Base-by-base conservation (phyloP, 768 basidiomycete genomes). In the Pholiota molesta region DNA sequence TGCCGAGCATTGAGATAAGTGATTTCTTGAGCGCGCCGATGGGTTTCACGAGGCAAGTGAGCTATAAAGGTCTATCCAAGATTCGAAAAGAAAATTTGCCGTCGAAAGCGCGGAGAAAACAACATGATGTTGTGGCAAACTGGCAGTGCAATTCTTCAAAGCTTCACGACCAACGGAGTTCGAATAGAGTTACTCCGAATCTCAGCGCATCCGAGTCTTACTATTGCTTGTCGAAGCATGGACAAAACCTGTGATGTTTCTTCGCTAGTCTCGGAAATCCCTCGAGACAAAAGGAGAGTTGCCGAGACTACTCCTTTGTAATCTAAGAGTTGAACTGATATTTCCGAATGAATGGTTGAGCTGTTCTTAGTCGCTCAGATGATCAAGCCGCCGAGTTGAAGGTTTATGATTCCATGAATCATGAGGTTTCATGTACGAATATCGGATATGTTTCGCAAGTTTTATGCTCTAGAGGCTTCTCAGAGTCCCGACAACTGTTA, bases 101-200 rank as follows among this genome's bases (percentile, higher is more conserved):
- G 23, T 26, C 21, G 47, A 49, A 49, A 26, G 23, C 11, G 19
- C 47, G 47, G 23, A 49, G 23, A 49, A 14, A 21, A 45, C 17
- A 40, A 40, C 10, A 40, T 40, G n/a, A 40, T 40, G 39, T 19
- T 45, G 5, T 2, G 19, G n/a, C 9, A 4, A 45, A 21, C 17
- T 10, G 16, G 47, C 21, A 26, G 5, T 26, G 23, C 9, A 13
- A 37, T 37, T 13, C 35, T 13, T 49, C 9, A 13, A 37, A 9
- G 1, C 35, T 13, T 49, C 17, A 16, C 23, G 47, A 49, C 8
- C 23, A n/a, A 49, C 47, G 47, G 47, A 49, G 47, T 49, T 49
- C 19, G 23, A 49, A 49, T 26, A 26, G 47, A 44, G 47, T 49
- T 49, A 49, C 47, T 49, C 47, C 47, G 47, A 44, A 44, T 44